Conservation (phyloP, 306 rosid genomes). For the Malus sieversii region DNA sequence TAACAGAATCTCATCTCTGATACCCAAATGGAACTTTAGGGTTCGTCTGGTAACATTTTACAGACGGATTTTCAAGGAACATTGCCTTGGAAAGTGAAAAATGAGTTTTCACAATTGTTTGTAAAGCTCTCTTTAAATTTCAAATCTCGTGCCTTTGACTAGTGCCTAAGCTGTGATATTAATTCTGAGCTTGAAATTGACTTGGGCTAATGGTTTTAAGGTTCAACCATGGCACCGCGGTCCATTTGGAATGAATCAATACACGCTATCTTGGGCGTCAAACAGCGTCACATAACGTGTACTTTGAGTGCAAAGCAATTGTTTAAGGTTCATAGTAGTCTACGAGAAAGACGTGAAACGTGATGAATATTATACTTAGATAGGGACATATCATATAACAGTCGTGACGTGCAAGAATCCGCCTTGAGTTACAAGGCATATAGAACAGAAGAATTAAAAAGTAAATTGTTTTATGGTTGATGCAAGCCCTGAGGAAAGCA, state of each 20-base stretch:
- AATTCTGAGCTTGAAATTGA: conserved; percentile 12
- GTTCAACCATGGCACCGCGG: background rate
- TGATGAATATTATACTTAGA: no score
- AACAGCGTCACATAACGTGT: background rate
- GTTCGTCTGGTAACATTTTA: no score
- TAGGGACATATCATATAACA: no score
- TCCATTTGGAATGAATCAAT: conserved; percentile 13
- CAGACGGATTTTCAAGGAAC: no score
- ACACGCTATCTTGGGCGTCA: conserved; percentile 11
- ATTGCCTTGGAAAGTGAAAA: background rate
- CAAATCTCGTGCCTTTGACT: background rate
- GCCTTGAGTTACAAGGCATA: background rate
- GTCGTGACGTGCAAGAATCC: no score
- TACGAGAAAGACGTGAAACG: no score
- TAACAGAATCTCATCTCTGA: background rate
- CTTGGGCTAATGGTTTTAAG: no score
- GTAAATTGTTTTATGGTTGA: background rate
- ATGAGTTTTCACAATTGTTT: background rate
- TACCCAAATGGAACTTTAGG: no score
- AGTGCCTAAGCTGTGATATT: background rate
- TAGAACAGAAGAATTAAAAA: background rate
- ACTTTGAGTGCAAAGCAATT: background rate
- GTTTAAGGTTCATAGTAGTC: background rate
- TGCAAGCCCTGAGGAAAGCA: conserved; percentile 7
- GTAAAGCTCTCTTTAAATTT: background rate